phyloP scores from a whole-genome alignment of 2,329 filamentous ascomycete genomes.

The Xylariaceae sp. region DNA sequence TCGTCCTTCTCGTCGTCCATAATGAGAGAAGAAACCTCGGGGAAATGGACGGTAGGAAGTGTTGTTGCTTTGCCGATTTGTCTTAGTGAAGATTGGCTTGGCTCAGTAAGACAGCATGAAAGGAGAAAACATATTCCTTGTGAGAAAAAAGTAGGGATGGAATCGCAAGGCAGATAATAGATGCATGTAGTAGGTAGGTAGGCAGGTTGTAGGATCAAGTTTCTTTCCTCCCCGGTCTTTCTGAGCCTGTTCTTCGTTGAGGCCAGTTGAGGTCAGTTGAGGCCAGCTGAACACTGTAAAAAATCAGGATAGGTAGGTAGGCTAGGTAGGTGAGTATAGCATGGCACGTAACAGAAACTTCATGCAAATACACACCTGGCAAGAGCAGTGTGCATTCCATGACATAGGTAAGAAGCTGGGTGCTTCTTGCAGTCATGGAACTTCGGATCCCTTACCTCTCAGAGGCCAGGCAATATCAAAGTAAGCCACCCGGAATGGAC shows the following conservation, averaged over 20 bases:
- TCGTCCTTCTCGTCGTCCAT: constrained; percentile 13
- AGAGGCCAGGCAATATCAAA: neutral
- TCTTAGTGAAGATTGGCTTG: constrained; percentile 5
- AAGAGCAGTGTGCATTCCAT: neutral
- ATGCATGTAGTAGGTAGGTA: constrained; percentile 9
- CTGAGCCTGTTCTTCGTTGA: neutral
- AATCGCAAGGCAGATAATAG: constrained; percentile 5
- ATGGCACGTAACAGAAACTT: neutral
- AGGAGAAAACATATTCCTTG: constrained; percentile 1
- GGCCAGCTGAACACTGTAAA: neutral
- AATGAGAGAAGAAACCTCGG: constrained; percentile 2
- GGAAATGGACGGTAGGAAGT: constrained; percentile 7
- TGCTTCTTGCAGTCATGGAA: constrained; percentile 2
- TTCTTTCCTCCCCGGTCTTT: neutral
- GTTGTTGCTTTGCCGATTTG: constrained; percentile 2
- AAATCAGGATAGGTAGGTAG: neutral
- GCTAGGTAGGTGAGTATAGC: neutral
- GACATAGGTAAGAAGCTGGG: neutral
- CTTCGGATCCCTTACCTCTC: neutral
- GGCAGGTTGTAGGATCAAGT: neutral
- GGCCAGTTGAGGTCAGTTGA: neutral
- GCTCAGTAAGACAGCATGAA: constrained; percentile 13
- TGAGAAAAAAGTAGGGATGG: neutral
- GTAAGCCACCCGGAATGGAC: neutral
- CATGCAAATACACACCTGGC: neutral